Evolutionary conservation across 768 basidiomycete genomes (phyloP), one percentile per base, ranked within the genome.

Genomic region (Pleurotus platypus): DNA sequence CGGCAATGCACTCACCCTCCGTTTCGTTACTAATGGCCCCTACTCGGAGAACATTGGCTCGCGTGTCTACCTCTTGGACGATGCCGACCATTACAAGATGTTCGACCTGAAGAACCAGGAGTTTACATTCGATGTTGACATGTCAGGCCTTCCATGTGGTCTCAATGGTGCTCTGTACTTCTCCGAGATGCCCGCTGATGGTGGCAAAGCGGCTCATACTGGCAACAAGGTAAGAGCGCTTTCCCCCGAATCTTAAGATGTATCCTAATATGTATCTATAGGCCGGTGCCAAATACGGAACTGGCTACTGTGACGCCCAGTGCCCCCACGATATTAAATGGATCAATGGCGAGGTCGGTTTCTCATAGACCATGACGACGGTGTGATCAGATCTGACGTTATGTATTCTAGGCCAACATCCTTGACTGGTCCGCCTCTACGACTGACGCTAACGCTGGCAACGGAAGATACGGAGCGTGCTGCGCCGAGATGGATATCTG

Each of bases 41-140:
- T 58, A 70, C 49, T 50, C 49, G 16, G 71, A 64, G 62, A 77
- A 77, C 67, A 62, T 75, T 61, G 76, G 76, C 22, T 74, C 73
- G 24, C 74, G 75, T 72, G 72, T 38, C 18, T 47, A 84, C 72
- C 74, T 55, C 68, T 75, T 83, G 62, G 81, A 81, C 70, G 78
- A 82, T 46, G 80, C 81, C 70, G 71, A 79, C 82, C 60, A 65
- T 43, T 84, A 84, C 71, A 67, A 62, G 61, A 66, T 70, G 64
- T 74, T 75, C 70, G 69, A 72, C 62, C 67, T 82, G 59, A 65
- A 75, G 58, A 83, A 83, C 76, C 73, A 80, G 65, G 83, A 84
- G 69, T 82, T 84, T 72, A 75, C 79, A 55, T 83, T 84, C 72
- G 80, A 82, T 68, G 81, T 84, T 64, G 81, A 84, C 66, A 73